Base-by-base conservation (phyloP, 2,329 filamentous ascomycete genomes). In the Monosporascus cannonballus region DNA sequence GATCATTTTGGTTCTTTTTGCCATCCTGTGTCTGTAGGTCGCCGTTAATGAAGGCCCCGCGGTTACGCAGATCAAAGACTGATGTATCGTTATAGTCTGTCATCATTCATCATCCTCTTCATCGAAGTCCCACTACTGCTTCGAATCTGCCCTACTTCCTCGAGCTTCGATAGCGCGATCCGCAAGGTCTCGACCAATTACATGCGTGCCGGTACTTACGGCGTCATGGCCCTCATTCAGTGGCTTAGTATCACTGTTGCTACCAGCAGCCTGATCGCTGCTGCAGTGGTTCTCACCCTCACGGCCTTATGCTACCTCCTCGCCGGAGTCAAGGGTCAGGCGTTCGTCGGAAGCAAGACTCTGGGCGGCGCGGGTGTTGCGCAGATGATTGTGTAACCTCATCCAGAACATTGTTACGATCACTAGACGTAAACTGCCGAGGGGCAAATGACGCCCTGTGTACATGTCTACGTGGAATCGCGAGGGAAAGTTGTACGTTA, bases 111-210 rank as follows among this genome's bases (percentile, higher is more conserved):
- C 62, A 87, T 94, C 66, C 76, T 94, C 67, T 94, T 94, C 73
- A 80, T 93, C 67, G 89, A 99, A 72, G 86, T 99, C 18, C 94
- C 94, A 27, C 86, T 97, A 54, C 88, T 99, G 53, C 86, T 99
- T 56, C 89, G 94, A 73, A 96, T 99, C 76, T 99, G 94, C 77
- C 94, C 94, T 54, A 99, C 94, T 6, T 97, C 93, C 15, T 73
- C 86, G 59, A 85, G 82, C 59, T 99, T 99, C 75, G 94, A 99
- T 71, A 77, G 75, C 60, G 86, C 91, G 69, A 93, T 99, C 71
- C 91, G 93, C 72, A 86, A 83, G 66, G 89, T 99, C 77, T 90
- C 90, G 58, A 96, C 92, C 54, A 97, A 96, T 78, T 97, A 92
- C 77, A 95, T 94, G 86, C 91, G 94, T 73, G 93, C 93, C 20